Evolutionary conservation across 176 grass and related monocot genomes (phyloP).

Genomic region (Oryza meridionalis): DNA sequence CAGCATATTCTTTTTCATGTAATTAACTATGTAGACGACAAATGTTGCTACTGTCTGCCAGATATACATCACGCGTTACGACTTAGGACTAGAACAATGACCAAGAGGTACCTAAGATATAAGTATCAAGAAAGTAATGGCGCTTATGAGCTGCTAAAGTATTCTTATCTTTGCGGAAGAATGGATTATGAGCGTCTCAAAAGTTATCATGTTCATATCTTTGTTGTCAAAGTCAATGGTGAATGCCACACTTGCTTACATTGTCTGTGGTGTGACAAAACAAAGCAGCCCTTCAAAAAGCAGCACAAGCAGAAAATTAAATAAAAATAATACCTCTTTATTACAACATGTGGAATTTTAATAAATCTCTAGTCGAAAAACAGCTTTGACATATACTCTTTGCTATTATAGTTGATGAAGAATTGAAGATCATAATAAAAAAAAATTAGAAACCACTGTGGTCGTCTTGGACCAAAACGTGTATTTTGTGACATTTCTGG

Average conservation of each 20-base stretch:
- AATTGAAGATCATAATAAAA: background rate
- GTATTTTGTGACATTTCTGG: background rate
- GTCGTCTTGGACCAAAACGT: background rate
- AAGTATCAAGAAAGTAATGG: background rate
- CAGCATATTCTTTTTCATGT: background rate
- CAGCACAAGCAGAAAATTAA: background rate
- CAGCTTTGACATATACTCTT: background rate
- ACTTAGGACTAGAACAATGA: background rate
- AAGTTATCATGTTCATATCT: background rate
- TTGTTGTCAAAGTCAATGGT: background rate
- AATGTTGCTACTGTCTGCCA: background rate
- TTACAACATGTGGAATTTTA: background rate
- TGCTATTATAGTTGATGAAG: background rate
- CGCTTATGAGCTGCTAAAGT: background rate
- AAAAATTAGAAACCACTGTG: background rate
- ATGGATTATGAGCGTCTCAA: constrained; percentile 2
- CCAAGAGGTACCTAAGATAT: background rate
- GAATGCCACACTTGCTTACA: background rate
- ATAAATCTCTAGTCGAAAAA: background rate
- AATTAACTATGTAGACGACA: background rate
- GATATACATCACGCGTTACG: background rate
- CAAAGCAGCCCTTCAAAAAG: background rate
- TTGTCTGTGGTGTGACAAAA: background rate
- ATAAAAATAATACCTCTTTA: background rate
- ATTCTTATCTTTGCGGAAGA: background rate